Conservation (phyloP, 2,329 filamentous ascomycete species). For the Penicillium sp. region DNA sequence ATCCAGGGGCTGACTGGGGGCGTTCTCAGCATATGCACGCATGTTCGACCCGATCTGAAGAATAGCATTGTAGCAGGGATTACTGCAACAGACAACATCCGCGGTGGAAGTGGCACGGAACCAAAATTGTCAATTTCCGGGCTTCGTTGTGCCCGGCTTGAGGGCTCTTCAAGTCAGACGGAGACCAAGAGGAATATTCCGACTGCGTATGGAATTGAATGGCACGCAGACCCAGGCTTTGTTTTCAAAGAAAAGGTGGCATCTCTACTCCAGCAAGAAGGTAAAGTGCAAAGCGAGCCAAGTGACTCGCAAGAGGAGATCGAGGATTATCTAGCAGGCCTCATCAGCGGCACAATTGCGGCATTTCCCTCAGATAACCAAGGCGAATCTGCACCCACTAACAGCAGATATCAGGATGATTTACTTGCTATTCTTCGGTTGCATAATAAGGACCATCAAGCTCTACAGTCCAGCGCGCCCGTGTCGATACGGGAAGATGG, state of each 20-base stretch:
- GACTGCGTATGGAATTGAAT: constrained; percentile 22
- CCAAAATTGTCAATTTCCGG: constrained; percentile 16
- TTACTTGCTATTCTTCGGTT: not conserved
- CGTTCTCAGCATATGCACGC: constrained; percentile 13
- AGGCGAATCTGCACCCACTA: not conserved
- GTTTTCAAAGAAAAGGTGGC: not conserved
- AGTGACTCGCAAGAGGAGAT: not conserved
- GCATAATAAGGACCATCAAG: not conserved
- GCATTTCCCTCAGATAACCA: not conserved
- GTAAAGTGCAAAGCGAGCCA: not conserved
- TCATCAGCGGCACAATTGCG: constrained; percentile 6
- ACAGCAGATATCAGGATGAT: constrained; percentile 8
- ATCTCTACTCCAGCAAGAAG: not conserved
- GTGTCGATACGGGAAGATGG: not conserved
- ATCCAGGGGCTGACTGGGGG: constrained; percentile 9
- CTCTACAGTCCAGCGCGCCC: no score
- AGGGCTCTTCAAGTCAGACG: not conserved
- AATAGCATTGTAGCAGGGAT: constrained; percentile 19
- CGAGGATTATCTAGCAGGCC: not conserved
- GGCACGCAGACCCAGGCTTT: constrained; percentile 22
- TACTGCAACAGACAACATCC: constrained; percentile 1
- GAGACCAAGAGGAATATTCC: not conserved
- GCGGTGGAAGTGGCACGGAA: not conserved
- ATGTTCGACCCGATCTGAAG: constrained; percentile 2
- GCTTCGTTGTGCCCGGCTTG: constrained; percentile 17